Evolutionary conservation across 2,329 filamentous ascomycete genomes (phyloP).

Genomic region (Colletotrichum lini): DNA sequence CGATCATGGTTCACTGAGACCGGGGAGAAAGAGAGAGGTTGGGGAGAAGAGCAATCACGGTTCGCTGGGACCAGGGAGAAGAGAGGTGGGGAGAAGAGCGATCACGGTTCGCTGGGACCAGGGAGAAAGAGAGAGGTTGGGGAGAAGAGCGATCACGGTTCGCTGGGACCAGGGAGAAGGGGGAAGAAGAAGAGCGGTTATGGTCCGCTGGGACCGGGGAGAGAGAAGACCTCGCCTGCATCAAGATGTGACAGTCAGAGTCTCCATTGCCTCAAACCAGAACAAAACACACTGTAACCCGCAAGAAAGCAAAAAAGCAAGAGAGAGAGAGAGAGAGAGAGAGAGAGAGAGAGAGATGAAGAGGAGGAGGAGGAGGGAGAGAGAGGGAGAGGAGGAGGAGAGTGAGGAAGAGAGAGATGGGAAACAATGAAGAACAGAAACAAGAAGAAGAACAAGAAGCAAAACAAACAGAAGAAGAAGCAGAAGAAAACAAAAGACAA

Average conservation of each 20-base stretch:
- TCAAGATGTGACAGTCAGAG: background rate
- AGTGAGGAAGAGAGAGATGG: background rate
- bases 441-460: background rate
- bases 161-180: background rate
- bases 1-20: constrained; percentile 3
- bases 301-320: too few species aligned
- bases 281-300: background rate
- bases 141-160: constrained; percentile 1
- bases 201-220: constrained; percentile 4
- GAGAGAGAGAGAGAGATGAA: background rate
- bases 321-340: background rate
- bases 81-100: background rate
- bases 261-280: background rate
- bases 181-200: background rate
- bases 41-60: background rate
- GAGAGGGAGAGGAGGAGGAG: background rate
- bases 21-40: background rate
- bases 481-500: background rate
- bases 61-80: constrained; percentile 2
- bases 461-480: constrained; percentile 3
- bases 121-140: background rate
- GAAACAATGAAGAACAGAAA: background rate
- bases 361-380: too few species aligned
- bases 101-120: constrained; percentile 2
- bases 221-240: background rate